Base-by-base conservation (phyloP, 257 asterid species). In the Rauvolfia tetraphylla region DNA sequence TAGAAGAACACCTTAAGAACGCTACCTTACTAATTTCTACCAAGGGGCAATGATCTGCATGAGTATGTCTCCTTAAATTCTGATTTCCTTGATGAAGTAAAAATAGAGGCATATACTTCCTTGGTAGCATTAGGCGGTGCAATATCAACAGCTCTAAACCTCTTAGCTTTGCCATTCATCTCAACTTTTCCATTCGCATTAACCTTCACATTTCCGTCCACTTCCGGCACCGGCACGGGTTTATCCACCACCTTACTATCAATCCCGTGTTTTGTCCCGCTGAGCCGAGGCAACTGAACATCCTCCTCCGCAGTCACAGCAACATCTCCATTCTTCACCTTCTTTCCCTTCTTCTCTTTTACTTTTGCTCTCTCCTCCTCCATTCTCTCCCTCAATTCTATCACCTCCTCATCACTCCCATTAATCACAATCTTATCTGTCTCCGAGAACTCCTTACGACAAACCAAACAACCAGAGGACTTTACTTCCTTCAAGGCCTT, bases 1-100 rank as follows among this genome's bases (percentile, higher is more conserved):
- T 41, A 82, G 36, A 54, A 85, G 71, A 54, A 39, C 82, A 83
- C 77, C 81, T 76, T 68, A 29, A 22, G 15, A 11, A 57, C 59
- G 75, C 59, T 76, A 79, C 69, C 75, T 66, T 62, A 73, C 91
- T 87, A 95, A 80, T 95, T 93, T 70, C 99, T 84, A 72, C 98
- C 99, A 36, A 93, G 95, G 4, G 99, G 97, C 90, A 95, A 71
- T 22, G 99, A 93, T 72, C 98, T 87, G 85, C 97, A 95, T 61
- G 86, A 67, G 59, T 78, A 95, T 0, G 99, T 95, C 91, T 95
- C 97, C 89, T 86, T 95, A 75, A 93, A 90, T 78, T 88, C 89
- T 0, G 90, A 81, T 84, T 91, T 93, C 84, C 80, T 89, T 1
- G 97, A 91, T 4, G 99, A 95, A 66, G 98, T 93, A 82, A 95